Base-by-base conservation (phyloP, 257 asterid species). In the Capsicum rhomboideum region DNA sequence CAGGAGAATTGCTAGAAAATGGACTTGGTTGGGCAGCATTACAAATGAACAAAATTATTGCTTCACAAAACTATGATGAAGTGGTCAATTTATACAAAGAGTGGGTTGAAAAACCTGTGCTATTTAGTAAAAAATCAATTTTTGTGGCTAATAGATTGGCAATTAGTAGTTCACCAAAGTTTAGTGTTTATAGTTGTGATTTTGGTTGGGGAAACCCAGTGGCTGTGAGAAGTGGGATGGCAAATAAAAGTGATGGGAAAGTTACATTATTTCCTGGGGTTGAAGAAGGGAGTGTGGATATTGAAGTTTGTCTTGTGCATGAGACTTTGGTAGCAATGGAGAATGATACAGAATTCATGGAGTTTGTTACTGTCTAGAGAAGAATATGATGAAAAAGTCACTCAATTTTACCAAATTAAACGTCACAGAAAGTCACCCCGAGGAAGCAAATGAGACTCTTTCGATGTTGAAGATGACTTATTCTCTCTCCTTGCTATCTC, bases 251-350 rank as follows among this genome's bases (percentile, higher is more conserved):
- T 2, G 86, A 88, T 4, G 92, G 94, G 13, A 89, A 89, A 91
- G 78, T 92, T 42, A 84, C 88, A 31, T 23, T 92, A 40, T 86
- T 66, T 4, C 28, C 88, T 0, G 90, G 92, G 1, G 21, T 37
- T 28, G 88, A 89, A 12, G 83, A 87, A 59, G 93, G 93, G 78
- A 89, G 93, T 54, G n/a, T 91, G 83, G 93, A 92, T 46, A 85
- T 92, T 50, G 92, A 89, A 74, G 87, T 75, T 34, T 92, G 93
- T 78, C 59, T 88, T 83, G 2, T 31, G 18, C 67, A 79, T 17
- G 87, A 87, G 2, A 91, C 88, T 4, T 37, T 92, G 55, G 46
- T 69, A 71, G 89, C 90, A 1, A 75, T 91, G 78, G 85, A 7
- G 13, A 77, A 84, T 56, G 91, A 89, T 82, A 82, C 44, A 6